Evolutionary conservation across 208 protist species (phyloP), one percentile per base, ranked within the genome.

Genomic region (Naegleria fowleri): DNA sequence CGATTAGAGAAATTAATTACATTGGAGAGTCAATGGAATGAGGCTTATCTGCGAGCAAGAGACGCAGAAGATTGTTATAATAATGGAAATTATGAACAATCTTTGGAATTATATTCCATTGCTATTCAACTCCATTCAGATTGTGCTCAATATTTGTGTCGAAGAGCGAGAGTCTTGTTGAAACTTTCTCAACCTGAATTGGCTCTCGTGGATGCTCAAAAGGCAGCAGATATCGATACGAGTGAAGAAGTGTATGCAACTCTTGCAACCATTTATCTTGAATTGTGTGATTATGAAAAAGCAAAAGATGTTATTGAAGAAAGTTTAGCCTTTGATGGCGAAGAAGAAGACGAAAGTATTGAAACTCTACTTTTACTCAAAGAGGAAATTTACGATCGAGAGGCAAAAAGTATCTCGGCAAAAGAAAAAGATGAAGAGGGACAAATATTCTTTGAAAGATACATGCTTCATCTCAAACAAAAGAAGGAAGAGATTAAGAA

Each of bases 401-500:
- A 86, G 48, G 0, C 33, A 38, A 86, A 86, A 11, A 86, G 83
- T 48, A 15, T 48, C 41, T 13, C 13, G 16, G 83, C 83, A 39
- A 43, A 40, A 48, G 39, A 86, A 86, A 86, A 86, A 86, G 39
- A 86, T 48, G 83, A 86, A 86, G 39, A 86, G 13, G 83, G 83
- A 33, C 83, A 86, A 86, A 39, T 86, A 7, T 86, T 38, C n/a
- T 48, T 86, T 33, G 40, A 86, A n/a, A 86, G 36, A 48, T 79
- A 79, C 36, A 86, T 43, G 13, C 16, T 16, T 48, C 41, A 19
- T 15, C 16, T 86, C 5, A 86, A 86, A 36, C 16, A 9, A 48
- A 86, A 51, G 15, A 86, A 86, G 15, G 83, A 39, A 2, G 40
- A 48, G 48, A 86, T 84, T 33, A 33, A 86, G 41, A 9, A 48